phyloP scores from a whole-genome alignment of 352 stramenopile genomes.

The Phytophthora parvispora region DNA sequence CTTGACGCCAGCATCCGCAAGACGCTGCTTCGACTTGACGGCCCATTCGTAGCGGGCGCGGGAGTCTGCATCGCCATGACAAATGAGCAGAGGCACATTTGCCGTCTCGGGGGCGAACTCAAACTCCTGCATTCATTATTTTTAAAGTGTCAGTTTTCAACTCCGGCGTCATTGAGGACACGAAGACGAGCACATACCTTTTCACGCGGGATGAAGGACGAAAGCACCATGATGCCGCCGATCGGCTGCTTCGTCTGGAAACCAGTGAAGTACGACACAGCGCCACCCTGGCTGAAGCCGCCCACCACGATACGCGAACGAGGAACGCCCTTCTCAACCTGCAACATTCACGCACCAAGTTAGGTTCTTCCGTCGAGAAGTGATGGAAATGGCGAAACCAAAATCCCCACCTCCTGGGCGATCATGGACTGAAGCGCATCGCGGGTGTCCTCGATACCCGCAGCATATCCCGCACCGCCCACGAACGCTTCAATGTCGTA shows the following conservation, averaged over 20 bases:
- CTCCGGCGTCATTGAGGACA: not conserved
- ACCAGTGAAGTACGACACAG: constrained; percentile 86
- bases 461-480: constrained; percentile 86
- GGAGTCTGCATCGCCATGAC: constrained; percentile 69
- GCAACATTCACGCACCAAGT: no score
- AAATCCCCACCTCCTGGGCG: constrained; percentile 63
- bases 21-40: constrained; percentile 48
- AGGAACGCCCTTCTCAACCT: constrained; percentile 72
- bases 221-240: constrained; percentile 77
- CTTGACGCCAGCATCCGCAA: constrained; percentile 52
- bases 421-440: constrained; percentile 79
- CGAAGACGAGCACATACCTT: constrained; percentile 36
- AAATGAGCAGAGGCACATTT: constrained; percentile 73
- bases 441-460: constrained; percentile 88
- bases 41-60: constrained; percentile 63
- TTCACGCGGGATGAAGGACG: constrained; percentile 74
- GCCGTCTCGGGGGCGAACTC: constrained; percentile 50
- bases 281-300: constrained; percentile 96
- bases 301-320: constrained; percentile 93
- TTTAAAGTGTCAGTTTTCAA: constrained; percentile 2
- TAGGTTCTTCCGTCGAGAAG: no score
- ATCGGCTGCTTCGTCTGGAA: constrained; percentile 72
- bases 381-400: no score
- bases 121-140: constrained; percentile 55
- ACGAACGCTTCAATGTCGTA: constrained; percentile 96